A percentile compares a stretch with the other conserved stretches of the same genome.
Evolutionary conservation across 129 eudicot species (phyloP).

Genomic region (Flaveria sonorensis): DNA sequence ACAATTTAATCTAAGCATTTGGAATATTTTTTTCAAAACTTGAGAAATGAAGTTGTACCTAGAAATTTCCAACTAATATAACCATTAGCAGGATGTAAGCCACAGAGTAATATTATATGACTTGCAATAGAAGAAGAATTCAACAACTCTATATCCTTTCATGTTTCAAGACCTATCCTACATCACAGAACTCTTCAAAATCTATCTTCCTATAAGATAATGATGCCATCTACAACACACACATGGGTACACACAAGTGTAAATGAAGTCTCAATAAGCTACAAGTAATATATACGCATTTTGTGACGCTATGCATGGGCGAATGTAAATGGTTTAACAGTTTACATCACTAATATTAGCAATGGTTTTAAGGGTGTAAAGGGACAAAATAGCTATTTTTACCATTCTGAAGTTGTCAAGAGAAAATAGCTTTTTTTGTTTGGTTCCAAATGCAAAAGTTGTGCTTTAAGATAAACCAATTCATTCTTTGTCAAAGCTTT

Average conservation of each 20-base stretch:
- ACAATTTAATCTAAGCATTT: too few relatives aligned
- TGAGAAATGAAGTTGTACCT: too few relatives aligned
- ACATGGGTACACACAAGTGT: background rate
- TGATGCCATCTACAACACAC: constrained; percentile 47
- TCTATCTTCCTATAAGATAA: constrained; percentile 57
- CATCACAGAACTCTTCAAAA: constrained; percentile 67
- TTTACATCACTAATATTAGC: background rate
- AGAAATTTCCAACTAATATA: too few relatives aligned
- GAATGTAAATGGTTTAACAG: constrained; percentile 36
- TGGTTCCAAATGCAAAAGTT: constrained; percentile 82
- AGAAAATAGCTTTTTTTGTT: constrained; percentile 73
- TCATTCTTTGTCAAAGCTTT: constrained; percentile 87
- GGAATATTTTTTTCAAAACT: too few relatives aligned
- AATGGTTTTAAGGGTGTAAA: background rate
- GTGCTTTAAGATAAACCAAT: constrained; percentile 74
- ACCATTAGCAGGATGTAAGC: too few relatives aligned
- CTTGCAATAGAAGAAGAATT: too few relatives aligned
- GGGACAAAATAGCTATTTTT: background rate
- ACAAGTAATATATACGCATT: constrained; percentile 22
- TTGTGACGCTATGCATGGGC: constrained; percentile 53
- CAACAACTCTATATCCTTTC: constrained; percentile 50
- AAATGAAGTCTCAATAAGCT: background rate
- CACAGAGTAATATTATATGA: too few relatives aligned
- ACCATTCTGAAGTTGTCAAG: constrained; percentile 89
- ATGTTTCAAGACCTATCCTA: constrained; percentile 54